Evolutionary conservation across 139 green algal genomes (phyloP).

Genomic region (Chlorella sp.): DNA sequence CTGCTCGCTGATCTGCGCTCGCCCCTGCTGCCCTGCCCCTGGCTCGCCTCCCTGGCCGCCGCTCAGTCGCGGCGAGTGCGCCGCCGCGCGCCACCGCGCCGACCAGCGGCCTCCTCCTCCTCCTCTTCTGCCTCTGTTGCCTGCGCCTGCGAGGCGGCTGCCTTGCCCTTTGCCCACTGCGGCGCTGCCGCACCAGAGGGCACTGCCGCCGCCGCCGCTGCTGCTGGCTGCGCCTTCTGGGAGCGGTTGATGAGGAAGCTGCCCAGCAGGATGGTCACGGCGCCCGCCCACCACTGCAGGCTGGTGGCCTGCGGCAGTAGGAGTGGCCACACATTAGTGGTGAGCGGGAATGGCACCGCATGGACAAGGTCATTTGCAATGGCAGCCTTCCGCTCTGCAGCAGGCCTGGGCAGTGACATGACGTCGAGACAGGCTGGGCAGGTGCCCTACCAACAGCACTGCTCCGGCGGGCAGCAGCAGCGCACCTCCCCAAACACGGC

Average conservation of each 20-base stretch:
- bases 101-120: not conserved
- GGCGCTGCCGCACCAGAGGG: too few relatives aligned
- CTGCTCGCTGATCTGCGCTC: not conserved
- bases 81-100: not conserved
- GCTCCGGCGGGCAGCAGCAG: too few relatives aligned
- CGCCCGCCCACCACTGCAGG: constrained; percentile 34
- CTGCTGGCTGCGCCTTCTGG: not conserved
- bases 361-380: too few relatives aligned
- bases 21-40: too few relatives aligned
- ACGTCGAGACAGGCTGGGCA: too few relatives aligned
- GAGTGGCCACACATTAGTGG: too few relatives aligned
- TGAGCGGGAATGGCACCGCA: too few relatives aligned
- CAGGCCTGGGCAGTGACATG: too few relatives aligned
- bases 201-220: not conserved
- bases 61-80: constrained; percentile 16
- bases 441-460: too few relatives aligned
- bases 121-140: not conserved
- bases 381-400: too few relatives aligned
- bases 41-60: too few relatives aligned
- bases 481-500: constrained; percentile 25
- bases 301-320: not conserved
- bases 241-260: constrained; percentile 1
- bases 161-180: not conserved
- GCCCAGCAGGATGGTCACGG: constrained; percentile 11
- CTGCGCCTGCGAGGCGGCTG: not conserved